phyloP scores from a whole-genome alignment of 1,284 basidiomycete genomes.

The Dichomitus squalens region DNA sequence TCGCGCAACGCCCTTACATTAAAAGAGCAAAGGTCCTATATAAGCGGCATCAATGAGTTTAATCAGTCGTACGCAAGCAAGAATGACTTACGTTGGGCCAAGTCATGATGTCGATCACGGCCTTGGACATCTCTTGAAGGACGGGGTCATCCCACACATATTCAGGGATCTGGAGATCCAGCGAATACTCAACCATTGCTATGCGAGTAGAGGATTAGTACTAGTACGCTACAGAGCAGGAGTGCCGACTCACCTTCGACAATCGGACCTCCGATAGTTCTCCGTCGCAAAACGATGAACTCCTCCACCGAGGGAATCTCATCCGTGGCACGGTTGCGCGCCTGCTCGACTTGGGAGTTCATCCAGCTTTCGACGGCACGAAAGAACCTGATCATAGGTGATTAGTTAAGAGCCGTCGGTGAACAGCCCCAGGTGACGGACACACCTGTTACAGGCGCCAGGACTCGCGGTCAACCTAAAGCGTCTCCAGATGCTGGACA shows the following conservation, averaged over 20 bases:
- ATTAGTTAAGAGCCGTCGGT: background rate
- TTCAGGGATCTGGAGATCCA: conserved; percentile 47
- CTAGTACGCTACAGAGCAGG: background rate
- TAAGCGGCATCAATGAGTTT: background rate
- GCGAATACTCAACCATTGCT: conserved; percentile 51
- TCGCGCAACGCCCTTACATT: conserved; percentile 38
- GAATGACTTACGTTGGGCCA: conserved; percentile 48
- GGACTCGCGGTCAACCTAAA: conserved; percentile 41
- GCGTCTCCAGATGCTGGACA: conserved; percentile 37
- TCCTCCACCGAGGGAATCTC: conserved; percentile 44
- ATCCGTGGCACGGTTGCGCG: conserved; percentile 39
- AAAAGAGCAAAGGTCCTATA: conserved; percentile 49
- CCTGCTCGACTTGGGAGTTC: conserved; percentile 43
- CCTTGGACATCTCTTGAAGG: conserved; percentile 45
- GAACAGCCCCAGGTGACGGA: background rate
- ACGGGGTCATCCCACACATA: conserved; percentile 44
- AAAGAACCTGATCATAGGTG: conserved; percentile 35
- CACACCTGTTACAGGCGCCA: conserved; percentile 40
- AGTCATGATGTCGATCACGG: conserved; percentile 49
- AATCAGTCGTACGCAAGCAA: background rate
- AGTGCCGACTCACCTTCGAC: conserved; percentile 41
- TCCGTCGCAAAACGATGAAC: conserved; percentile 45
- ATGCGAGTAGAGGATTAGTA: background rate
- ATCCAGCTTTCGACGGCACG: conserved; percentile 43
- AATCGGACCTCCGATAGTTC: conserved; percentile 45